A percentile compares a stretch with the other conserved stretches of the same genome.
Evolutionary conservation across 495 filamentous ascomycete genomes (phyloP).

Genomic region (Achaetomiella virescens): DNA sequence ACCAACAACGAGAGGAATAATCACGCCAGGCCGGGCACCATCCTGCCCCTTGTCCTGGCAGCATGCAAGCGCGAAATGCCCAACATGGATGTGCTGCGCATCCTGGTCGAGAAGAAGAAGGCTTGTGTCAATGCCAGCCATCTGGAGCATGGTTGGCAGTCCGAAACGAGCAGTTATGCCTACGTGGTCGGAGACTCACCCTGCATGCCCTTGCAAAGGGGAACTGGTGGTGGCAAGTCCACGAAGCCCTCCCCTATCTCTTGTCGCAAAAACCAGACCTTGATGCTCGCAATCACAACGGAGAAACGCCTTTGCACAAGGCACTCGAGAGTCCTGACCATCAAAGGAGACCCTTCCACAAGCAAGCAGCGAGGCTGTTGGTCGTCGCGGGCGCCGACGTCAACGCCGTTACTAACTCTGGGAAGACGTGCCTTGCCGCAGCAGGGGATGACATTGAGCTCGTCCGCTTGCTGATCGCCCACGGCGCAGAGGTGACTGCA

Average conservation of each 20-base stretch:
- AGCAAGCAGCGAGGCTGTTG: conserved; percentile 11
- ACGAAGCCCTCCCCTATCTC: conserved; percentile 39
- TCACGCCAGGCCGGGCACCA: background rate
- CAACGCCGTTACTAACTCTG: background rate
- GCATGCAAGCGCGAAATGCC: conserved; percentile 30
- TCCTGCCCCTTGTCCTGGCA: conserved; percentile 27
- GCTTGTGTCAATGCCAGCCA: conserved; percentile 31
- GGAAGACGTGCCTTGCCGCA: background rate
- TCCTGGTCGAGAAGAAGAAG: conserved; percentile 36
- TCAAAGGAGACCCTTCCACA: conserved; percentile 16
- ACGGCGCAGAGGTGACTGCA: background rate
- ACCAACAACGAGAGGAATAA: background rate
- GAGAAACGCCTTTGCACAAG: conserved; percentile 37
- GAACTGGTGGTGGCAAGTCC: conserved; percentile 39
- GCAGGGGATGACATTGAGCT: conserved; percentile 1
- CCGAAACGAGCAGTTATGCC: background rate
- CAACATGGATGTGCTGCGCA: conserved; percentile 37
- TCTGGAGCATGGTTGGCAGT: conserved; percentile 3
- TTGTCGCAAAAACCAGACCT: conserved; percentile 37
- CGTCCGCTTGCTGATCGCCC: background rate
- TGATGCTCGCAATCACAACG: conserved; percentile 29
- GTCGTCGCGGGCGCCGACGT: conserved; percentile 13
- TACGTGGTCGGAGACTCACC: conserved; percentile 20
- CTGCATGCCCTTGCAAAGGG: conserved; percentile 36
- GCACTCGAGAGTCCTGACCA: conserved; percentile 26